These are phyloP conservation scores for Penicillium sclerotiorum DNA, from an alignment of 2,329 filamentous ascomycete species.

Conservation along the genomic window DNA sequence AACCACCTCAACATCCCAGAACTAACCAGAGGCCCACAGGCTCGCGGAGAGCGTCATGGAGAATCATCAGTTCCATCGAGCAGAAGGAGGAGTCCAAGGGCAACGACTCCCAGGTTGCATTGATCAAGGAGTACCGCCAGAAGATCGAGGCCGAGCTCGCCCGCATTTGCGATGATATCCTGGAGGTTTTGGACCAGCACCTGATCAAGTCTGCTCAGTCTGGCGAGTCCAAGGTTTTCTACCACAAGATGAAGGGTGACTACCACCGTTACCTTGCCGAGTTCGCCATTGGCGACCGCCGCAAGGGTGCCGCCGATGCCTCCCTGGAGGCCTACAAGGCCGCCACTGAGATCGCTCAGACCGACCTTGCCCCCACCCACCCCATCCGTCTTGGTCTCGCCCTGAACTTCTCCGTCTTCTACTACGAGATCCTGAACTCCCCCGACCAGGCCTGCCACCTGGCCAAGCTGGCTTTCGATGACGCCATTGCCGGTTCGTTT, in stretches of 20 bases:
- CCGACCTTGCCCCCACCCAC: slow-evolving; percentile 87
- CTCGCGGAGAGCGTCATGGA: slow-evolving; percentile 97
- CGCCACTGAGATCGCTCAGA: slow-evolving; percentile 86
- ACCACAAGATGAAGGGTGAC: slow-evolving; percentile 99
- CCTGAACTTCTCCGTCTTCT: slow-evolving; percentile 98
- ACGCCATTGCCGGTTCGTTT: slow-evolving; percentile 80
- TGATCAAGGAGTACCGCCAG: slow-evolving; percentile 98
- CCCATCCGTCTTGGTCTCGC: slow-evolving; percentile 90
- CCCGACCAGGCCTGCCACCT: slow-evolving; percentile 98
- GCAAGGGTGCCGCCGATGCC: slow-evolving; percentile 91
- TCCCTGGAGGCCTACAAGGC: slow-evolving; percentile 97
- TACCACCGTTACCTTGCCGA: slow-evolving; percentile 99
- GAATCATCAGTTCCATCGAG: slow-evolving; percentile 97
- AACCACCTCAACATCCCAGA: too few relatives aligned
- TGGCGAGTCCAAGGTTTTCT: slow-evolving; percentile 99
- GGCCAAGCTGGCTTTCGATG: slow-evolving; percentile 93
- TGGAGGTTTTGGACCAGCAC: slow-evolving; percentile 90
- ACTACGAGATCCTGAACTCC: slow-evolving; percentile 99
- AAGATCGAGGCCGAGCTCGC: slow-evolving; percentile 97
- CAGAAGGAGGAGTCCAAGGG: slow-evolving; percentile 99
- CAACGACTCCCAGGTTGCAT: slow-evolving; percentile 82
- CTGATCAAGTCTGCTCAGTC: slow-evolving; percentile 91
- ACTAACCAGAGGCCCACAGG: too few relatives aligned
- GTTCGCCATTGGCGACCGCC: slow-evolving; percentile 91
- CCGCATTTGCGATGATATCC: slow-evolving; percentile 97